These are phyloP conservation scores for Sporothrix humicola DNA, from an alignment of 2,329 filamentous ascomycete species.

Conservation along the genomic window DNA sequence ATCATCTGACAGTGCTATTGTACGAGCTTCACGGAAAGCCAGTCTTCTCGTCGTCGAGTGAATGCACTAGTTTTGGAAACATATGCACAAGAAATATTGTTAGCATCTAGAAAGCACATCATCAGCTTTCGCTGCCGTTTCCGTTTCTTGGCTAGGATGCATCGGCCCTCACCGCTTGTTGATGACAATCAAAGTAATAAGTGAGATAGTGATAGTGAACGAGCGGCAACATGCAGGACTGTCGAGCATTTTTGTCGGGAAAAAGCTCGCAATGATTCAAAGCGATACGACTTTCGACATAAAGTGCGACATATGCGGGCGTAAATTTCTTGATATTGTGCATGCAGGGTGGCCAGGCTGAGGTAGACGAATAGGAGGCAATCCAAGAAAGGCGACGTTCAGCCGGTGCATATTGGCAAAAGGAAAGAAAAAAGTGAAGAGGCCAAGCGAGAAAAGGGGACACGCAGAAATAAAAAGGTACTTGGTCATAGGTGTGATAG, in stretches of 20 bases:
- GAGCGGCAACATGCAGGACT: background rate
- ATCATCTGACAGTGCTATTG: no score
- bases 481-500: background rate
- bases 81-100: no score
- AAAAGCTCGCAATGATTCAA: conserved; percentile 3
- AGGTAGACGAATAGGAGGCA: background rate
- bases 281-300: background rate
- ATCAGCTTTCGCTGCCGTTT: background rate
- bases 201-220: background rate
- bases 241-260: background rate
- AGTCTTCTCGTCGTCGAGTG: no score
- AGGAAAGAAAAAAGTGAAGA: background rate
- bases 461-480: background rate
- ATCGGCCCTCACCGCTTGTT: conserved; percentile 20
- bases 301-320: background rate
- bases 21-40: no score
- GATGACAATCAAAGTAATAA: background rate
- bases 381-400: background rate
- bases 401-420: conserved; percentile 24
- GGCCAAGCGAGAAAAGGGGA: no score
- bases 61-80: no score
- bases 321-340: background rate
- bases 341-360: background rate
- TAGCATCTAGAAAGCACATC: no score
- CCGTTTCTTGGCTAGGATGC: background rate